Evolutionary conservation across 2,329 filamentous ascomycete genomes (phyloP), one percentile per base, ranked within the genome.

Genomic region (Diaporthe caulivora): DNA sequence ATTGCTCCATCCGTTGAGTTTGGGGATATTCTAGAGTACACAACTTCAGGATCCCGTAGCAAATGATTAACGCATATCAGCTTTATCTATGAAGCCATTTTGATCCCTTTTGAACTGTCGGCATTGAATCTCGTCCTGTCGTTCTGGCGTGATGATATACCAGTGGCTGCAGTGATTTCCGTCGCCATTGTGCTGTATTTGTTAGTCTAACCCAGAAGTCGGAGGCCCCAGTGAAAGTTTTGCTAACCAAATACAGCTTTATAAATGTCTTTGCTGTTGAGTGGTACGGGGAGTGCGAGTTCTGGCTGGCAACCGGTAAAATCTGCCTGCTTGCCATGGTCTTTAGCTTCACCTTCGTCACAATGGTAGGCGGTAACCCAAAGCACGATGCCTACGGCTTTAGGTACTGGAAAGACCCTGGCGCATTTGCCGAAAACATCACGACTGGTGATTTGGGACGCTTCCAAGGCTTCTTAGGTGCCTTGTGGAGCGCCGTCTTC

Each of bases 341-440:
- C 70, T 92, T 94, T 80, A 83, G 87, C 78, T 95, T 93, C 82
- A 95, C 94, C 24, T 93, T 96, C 79, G 86, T 96, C 77, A 92
- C 91, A 62, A 95, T 95, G 92, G 85, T 95, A 7, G 94, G 93
- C 34, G 94, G 92, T 37, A 95, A 95, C 77, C 93, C 94, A 0
- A 80, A 90, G 11, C 84, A 89, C 64, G 91, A 93, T 78, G 86
- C 90, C 1, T 94, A 91, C 78, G 93, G 93, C 24, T 95, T 94
- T 80, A 86, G 92, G 31, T 91, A 92, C 79, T 93, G 92, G 92
- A 87, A 86, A 10, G 77, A 86, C 8, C 90, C 90, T 0, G 92
- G 92, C 9, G 83, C 91, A 1, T 93, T 93, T 77, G 88, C 88
- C 29, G 87, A 91, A 75, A 86, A 90, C 75, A 87, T 92, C 75